Base-by-base conservation (phyloP, 2,329 filamentous ascomycete species). In the Sarocladium brachiariae region DNA sequence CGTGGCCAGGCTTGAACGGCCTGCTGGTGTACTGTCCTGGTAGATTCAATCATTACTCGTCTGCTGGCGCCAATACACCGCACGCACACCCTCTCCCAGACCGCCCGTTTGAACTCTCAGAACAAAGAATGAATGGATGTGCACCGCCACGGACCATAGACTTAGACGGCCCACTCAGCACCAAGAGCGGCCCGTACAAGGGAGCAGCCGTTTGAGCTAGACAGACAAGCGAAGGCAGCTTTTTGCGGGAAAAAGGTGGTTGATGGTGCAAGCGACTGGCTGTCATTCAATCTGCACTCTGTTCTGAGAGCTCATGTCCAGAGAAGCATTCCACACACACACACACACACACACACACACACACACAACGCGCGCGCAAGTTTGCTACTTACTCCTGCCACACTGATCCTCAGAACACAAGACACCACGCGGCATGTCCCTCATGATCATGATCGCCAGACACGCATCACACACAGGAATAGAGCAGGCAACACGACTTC, bases 121-220 rank as follows among this genome's bases (percentile, higher is more conserved):
- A 30, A 13, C 27, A 30, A 30, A n/a, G n/a, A n/a, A n/a, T n/a
- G n/a, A n/a, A n/a, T n/a, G n/a, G n/a, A n/a, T n/a, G n/a, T n/a
- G n/a, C n/a, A n/a, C n/a, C 14, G 14, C 33, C 13, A 31, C 27
- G 5, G 39, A 11, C 21, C 21, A 19, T 9, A 9, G n/a, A 43
- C 39, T 25, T 43, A 4, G 21, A 43, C 16, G 39, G 39, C 39
- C 39, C 39, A 43, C 43, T 47, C 24, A 47, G 27, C 43, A 47
- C 39, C 27, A 30, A 43, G n/a, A 43, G 39, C 43, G 43, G 43
- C 25, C 43, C 43, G 43, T 47, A 27, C 38, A 47, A 47, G 43
- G 43, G 43, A 47, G 43, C 43, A 47, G 43, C 43, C 43, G 43
- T 47, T 47, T 33, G 21, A 43, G 39, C 39, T 25, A 27, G 21